Evolutionary conservation across 2,329 filamentous ascomycete species (phyloP).

Genomic region (Colletotrichum phormii): DNA sequence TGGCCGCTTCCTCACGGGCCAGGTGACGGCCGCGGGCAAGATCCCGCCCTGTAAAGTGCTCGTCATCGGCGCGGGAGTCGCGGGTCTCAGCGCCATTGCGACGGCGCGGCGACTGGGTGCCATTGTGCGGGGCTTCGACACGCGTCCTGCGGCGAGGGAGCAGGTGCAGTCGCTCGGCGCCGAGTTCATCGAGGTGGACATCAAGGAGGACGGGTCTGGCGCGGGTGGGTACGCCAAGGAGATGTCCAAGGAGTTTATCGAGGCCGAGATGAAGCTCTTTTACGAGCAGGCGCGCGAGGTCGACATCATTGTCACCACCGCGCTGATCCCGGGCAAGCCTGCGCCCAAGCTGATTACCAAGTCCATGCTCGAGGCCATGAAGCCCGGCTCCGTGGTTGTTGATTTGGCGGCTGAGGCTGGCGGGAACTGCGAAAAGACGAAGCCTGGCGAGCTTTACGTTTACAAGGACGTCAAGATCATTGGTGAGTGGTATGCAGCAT

Average conservation of each 20-base stretch:
- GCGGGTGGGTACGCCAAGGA: constrained; percentile 91
- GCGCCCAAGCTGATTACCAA: constrained; percentile 88
- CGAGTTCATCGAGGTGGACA: constrained; percentile 88
- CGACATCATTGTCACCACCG: constrained; percentile 93
- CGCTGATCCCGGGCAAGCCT: constrained; percentile 86
- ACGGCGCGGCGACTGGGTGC: constrained; percentile 88
- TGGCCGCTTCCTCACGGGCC: constrained; percentile 87
- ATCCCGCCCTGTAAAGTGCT: constrained; percentile 92
- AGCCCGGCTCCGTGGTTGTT: constrained; percentile 87
- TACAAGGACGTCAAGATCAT: constrained; percentile 88
- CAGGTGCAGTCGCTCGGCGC: constrained; percentile 92
- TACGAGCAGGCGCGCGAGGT: constrained; percentile 88
- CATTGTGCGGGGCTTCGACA: constrained; percentile 91
- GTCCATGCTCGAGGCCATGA: constrained; percentile 85
- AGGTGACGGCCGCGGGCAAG: constrained; percentile 90
- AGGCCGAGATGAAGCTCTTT: constrained; percentile 93
- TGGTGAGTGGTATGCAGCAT: constrained; percentile 72
- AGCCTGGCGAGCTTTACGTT: constrained; percentile 75
- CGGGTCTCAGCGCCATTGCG: constrained; percentile 88
- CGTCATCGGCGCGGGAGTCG: constrained; percentile 90
- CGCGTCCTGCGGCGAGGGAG: constrained; percentile 86
- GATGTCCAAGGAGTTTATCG: constrained; percentile 94
- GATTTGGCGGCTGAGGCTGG: constrained; percentile 90
- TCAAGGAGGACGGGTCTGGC: constrained; percentile 86
- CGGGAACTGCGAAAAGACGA: constrained; percentile 87